Percentiles rank a stretch among this genome's conserved stretches.
Evolutionary conservation across 495 filamentous ascomycete genomes (phyloP).

Genomic region (Aspergillus cristatus): DNA sequence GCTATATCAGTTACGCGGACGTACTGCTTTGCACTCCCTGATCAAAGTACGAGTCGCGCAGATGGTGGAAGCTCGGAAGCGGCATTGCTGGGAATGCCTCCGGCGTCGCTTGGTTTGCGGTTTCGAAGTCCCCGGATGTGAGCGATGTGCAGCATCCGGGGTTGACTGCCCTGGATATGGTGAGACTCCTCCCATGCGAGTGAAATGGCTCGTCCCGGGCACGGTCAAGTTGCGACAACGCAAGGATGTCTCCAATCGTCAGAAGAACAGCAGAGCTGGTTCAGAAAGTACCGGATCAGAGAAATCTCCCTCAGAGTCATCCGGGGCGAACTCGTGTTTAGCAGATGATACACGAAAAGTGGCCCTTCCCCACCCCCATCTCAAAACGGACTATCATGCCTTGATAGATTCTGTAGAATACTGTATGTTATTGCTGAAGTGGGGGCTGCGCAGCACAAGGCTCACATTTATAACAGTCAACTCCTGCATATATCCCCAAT

Average conservation of each 20-base stretch:
- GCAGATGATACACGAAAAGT: neutral
- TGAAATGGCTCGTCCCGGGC: neutral
- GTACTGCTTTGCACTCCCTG: too few species aligned
- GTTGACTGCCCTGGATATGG: slow-evolving; percentile 12
- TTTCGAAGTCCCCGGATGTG: slow-evolving; percentile 10
- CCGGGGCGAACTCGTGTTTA: neutral
- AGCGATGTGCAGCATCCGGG: slow-evolving; percentile 8
- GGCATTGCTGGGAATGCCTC: slow-evolving; percentile 5
- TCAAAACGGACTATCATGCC: neutral
- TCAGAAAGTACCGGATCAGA: too few species aligned
- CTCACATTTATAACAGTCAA: neutral
- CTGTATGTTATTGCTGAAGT: neutral
- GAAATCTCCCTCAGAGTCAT: too few species aligned
- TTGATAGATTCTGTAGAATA: neutral
- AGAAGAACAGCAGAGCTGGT: too few species aligned
- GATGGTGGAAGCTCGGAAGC: too few species aligned
- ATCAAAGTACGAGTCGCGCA: too few species aligned
- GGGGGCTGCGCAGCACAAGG: neutral
- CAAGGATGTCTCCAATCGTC: too few species aligned
- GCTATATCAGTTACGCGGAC: too few species aligned
- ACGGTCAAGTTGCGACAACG: too few species aligned
- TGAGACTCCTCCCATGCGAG: neutral
- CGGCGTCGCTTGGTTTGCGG: slow-evolving; percentile 10
- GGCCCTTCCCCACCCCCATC: neutral
- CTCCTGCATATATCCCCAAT: neutral